Evolutionary conservation across 768 basidiomycete species (phyloP).

Genomic region (Lentinula sp.): DNA sequence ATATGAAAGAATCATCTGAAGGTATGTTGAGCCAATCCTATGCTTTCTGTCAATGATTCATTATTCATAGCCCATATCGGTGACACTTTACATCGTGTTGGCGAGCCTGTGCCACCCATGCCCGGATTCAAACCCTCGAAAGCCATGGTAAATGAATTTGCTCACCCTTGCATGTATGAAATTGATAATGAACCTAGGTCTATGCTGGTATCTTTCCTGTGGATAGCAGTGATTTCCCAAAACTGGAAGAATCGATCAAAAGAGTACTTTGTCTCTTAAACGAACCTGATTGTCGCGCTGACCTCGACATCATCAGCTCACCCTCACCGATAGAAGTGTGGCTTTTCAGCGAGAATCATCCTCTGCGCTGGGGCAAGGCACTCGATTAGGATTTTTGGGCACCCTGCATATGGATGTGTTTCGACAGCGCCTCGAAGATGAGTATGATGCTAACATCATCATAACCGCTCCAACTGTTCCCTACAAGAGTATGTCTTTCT

Average conservation of each 20-base stretch:
- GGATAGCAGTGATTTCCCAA: slow-evolving; percentile 84
- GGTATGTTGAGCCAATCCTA: slow-evolving; percentile 35
- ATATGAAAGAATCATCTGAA: slow-evolving; percentile 96
- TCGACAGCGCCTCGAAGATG: slow-evolving; percentile 93
- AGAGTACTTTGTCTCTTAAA: slow-evolving; percentile 43
- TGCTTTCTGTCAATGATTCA: background rate
- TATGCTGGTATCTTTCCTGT: slow-evolving; percentile 94
- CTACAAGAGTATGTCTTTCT: slow-evolving; percentile 58
- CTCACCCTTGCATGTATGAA: slow-evolving; percentile 2
- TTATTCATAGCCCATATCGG: slow-evolving; percentile 73
- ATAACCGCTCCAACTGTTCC: slow-evolving; percentile 96
- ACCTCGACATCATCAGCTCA: slow-evolving; percentile 44
- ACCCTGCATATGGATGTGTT: slow-evolving; percentile 96
- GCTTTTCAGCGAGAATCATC: slow-evolving; percentile 90
- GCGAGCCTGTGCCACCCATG: slow-evolving; percentile 72
- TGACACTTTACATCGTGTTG: slow-evolving; percentile 81
- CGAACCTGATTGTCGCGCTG: slow-evolving; percentile 6
- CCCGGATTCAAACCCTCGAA: slow-evolving; percentile 89
- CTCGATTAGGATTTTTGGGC: slow-evolving; percentile 90
- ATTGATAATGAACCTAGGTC: slow-evolving; percentile 43
- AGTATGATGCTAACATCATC: slow-evolving; percentile 91
- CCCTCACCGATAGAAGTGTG: slow-evolving; percentile 83
- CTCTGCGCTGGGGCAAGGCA: slow-evolving; percentile 91
- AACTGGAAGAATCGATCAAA: slow-evolving; percentile 94
- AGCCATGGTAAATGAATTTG: slow-evolving; percentile 67